A percentile compares a stretch with the other conserved stretches of the same genome.
phyloP scores from a whole-genome alignment of 306 rosid genomes.

The Chamaecrista fasciculata region DNA sequence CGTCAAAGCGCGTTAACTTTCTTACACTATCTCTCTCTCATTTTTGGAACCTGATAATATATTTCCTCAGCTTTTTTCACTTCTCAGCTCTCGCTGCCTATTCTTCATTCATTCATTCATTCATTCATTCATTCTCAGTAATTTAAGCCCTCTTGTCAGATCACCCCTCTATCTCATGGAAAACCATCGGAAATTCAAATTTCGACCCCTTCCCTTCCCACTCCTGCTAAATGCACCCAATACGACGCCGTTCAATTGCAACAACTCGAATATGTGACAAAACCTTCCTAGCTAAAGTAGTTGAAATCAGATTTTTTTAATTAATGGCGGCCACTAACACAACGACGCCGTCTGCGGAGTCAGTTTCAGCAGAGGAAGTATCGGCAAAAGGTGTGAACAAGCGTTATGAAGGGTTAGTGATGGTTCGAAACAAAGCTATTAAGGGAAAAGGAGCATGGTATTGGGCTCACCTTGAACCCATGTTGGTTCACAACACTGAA shows the following conservation, averaged over 20 bases:
- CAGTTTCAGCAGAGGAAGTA: slow-evolving; percentile 51
- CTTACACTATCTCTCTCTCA: background rate
- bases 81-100: slow-evolving; percentile 8
- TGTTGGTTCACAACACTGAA: slow-evolving; percentile 62
- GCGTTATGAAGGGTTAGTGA: slow-evolving; percentile 76
- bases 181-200: slow-evolving; percentile 41
- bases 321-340: slow-evolving; percentile 69
- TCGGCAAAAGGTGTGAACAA: slow-evolving; percentile 71
- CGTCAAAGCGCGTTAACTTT: slow-evolving; percentile 31
- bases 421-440: slow-evolving; percentile 83
- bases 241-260: slow-evolving; percentile 12
- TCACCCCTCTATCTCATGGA: slow-evolving; percentile 59
- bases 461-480: slow-evolving; percentile 87
- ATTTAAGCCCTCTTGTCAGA: slow-evolving; percentile 10
- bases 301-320: slow-evolving; percentile 7
- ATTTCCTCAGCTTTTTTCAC: too few relatives aligned
- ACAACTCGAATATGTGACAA: slow-evolving; percentile 11
- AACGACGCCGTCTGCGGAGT: slow-evolving; percentile 41
- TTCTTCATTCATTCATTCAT: slow-evolving; percentile 8
- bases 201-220: slow-evolving; percentile 40
- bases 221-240: slow-evolving; percentile 42
- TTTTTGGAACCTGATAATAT: too few relatives aligned
- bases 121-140: too few relatives aligned
- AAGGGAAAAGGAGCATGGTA: slow-evolving; percentile 99
- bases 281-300: background rate